Conservation (phyloP, 495 filamentous ascomycete genomes). For the Penicillium mononematosum region DNA sequence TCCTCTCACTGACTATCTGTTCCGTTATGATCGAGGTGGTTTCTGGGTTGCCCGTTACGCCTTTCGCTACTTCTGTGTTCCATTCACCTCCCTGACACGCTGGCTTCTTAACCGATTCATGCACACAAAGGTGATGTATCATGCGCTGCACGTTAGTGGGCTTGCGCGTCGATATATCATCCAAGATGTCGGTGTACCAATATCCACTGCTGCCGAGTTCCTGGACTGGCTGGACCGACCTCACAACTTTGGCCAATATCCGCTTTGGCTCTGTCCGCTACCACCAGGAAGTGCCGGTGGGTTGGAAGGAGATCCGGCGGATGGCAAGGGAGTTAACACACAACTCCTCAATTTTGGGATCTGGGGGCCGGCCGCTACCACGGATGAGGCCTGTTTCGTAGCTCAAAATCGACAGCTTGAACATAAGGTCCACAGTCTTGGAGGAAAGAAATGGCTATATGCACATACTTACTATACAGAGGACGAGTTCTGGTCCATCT, state of each 20-base stretch:
- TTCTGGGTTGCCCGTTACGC: conserved; percentile 56
- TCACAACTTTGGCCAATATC: conserved; percentile 49
- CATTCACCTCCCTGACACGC: conserved; percentile 54
- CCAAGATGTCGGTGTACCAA: conserved; percentile 59
- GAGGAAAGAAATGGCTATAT: conserved; percentile 64
- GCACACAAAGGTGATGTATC: conserved; percentile 57
- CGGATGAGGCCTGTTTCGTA: conserved; percentile 39
- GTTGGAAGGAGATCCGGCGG: conserved; percentile 9
- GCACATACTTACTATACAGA: conserved; percentile 56
- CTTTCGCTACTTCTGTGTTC: conserved; percentile 55
- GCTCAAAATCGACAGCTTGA: conserved; percentile 64
- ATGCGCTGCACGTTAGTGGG: conserved; percentile 53
- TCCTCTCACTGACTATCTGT: conserved; percentile 58
- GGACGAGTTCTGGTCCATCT: conserved; percentile 55
- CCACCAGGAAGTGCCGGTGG: conserved; percentile 12
- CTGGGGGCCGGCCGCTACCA: conserved; percentile 44
- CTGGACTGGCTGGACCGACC: conserved; percentile 45
- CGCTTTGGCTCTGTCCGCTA: conserved; percentile 59
- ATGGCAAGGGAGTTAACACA: conserved; percentile 23
- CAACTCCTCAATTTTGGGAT: conserved; percentile 55
- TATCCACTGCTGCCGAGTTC: conserved; percentile 43
- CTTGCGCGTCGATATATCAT: conserved; percentile 48
- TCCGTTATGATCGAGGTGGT: conserved; percentile 62
- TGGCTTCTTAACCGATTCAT: conserved; percentile 53
- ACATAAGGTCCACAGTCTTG: conserved; percentile 58